Base-by-base conservation (phyloP, 768 basidiomycete species). In the Pulveroboletus sp. region DNA sequence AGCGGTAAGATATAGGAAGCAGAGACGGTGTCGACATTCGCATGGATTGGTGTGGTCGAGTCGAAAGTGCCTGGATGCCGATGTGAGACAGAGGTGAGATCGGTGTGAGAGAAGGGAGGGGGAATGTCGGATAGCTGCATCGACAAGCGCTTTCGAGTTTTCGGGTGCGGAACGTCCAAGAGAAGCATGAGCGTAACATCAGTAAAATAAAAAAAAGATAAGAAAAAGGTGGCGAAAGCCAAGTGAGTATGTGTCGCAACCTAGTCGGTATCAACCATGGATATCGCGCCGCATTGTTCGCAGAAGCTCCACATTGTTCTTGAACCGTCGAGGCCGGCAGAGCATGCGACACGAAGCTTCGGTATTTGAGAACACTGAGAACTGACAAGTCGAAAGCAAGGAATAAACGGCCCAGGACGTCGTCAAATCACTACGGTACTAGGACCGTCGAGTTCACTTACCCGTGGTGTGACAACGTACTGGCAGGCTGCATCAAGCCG, bases 211-310 rank as follows among this genome's bases (percentile, higher is more conserved):
- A 59, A 43, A 61, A 59, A 53, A 53, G 51, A 62, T 60, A 62
- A 62, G 53, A 53, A 61, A 59, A 52, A 24, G 29, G 25, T 39
- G 50, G 52, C 53, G 38, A 39, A 45, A 51, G 49, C 52, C 45
- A 27, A 32, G 29, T 34, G 51, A 43, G 21, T 19, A 20, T 40
- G 33, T 46, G 23, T 49, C n/a, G 35, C 19, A 31, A 43, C 14
- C 58, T 70, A 85, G 68, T 87, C 84, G 69, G 76, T 76, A 63
- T 90, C 85, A 69, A 91, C 85, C 84, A 90, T 90, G 53, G 87
- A 87, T 67, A 91, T 90, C 49, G 89, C 85, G 68, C 89, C 89
- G 66, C 89, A 91, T 72, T 89, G 77, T 75, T 90, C 88, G 67
- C 89, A 91, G 65, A 87, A 84, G 60, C 82, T 84, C 89, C 89